Base-by-base conservation (phyloP, 345 rosid genomes). In the Physaria fendleri region DNA sequence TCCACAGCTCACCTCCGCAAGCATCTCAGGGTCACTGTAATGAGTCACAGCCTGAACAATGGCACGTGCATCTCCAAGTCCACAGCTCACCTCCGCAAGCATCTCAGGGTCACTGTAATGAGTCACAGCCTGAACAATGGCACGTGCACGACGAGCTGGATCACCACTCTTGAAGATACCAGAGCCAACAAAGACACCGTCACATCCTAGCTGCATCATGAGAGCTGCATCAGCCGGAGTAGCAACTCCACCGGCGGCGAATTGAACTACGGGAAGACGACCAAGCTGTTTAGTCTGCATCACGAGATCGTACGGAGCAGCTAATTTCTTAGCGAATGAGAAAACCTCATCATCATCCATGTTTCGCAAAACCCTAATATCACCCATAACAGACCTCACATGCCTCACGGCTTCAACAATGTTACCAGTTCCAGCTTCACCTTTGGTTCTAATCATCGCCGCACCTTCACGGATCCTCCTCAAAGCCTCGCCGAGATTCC, bases 321-420 rank as follows among this genome's bases (percentile, higher is more conserved):
- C 81, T 5, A 82, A 74, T 20, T 82, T 84, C 78, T 87, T 90
- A 1, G 95, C 87, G 66, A 86, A 90, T 6, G 73, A 67, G 71
- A 86, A 86, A 15, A 90, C 92, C 76, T 87, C 95, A 34, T 90
- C 97, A 8, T 90, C 95, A 46, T 86, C 97, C 95, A 90, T 90
- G 71, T 87, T 84, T 47, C 90, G 43, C 52, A 90, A 56, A 11
- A 80, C 76, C 84, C 93, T 74, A 43, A 90, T 79, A 48, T 87
- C 95, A 2, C 95, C 92, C 90, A 79, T 84, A 51, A 90, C 95
- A 10, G 90, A 84, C 66, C 97, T 73, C 34, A 90, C 88, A 42
- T 90, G 95, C 69, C 92, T 79, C 4, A 90, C 95, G 7, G 97
- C 95, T 65, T 90, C 92, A 3, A 89, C 64, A 3, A 89, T 64